Percentiles rank a stretch among this genome's conserved stretches.
These are phyloP conservation scores for Scleroderma bovista DNA, from an alignment of 768 basidiomycete genomes.

Conservation along the genomic window DNA sequence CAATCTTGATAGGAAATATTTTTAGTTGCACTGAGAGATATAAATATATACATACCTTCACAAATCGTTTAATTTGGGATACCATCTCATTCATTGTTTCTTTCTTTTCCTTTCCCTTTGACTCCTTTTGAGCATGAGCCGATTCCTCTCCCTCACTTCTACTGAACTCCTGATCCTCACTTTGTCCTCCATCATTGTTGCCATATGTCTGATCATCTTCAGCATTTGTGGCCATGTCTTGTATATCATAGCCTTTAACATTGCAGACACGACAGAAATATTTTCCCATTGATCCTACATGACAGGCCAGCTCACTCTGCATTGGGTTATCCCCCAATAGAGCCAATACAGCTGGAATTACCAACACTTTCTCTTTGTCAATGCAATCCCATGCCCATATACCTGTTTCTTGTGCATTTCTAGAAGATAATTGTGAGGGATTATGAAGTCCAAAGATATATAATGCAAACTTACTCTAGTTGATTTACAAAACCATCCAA, in stretches of 20 bases:
- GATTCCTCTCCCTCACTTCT: not conserved
- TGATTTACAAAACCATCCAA: constrained; percentile 14
- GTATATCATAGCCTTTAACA: not conserved
- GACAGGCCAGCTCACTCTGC: constrained; percentile 24
- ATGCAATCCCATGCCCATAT: constrained; percentile 8
- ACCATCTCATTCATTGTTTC: not conserved
- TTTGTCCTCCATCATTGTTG: not conserved
- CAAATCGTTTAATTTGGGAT: not conserved
- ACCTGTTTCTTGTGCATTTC: constrained; percentile 10
- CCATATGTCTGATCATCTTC: not conserved
- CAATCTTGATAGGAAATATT: not conserved
- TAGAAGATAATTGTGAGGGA: not conserved
- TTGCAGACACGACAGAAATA: constrained; percentile 20
- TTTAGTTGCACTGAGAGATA: not conserved
- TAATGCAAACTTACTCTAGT: constrained; percentile 12
- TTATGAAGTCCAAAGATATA: not conserved
- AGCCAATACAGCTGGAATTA: constrained; percentile 2
- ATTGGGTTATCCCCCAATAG: constrained; percentile 22
- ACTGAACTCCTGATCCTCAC: not conserved
- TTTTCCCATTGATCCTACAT: constrained; percentile 18
- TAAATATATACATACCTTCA: not conserved
- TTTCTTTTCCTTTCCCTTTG: not conserved
- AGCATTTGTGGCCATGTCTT: not conserved
- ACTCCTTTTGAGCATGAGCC: not conserved
- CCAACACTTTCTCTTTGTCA: too few species aligned